Evolutionary conservation across 2,329 filamentous ascomycete species (phyloP).

Genomic region (Hypoxylon rubiginosum): DNA sequence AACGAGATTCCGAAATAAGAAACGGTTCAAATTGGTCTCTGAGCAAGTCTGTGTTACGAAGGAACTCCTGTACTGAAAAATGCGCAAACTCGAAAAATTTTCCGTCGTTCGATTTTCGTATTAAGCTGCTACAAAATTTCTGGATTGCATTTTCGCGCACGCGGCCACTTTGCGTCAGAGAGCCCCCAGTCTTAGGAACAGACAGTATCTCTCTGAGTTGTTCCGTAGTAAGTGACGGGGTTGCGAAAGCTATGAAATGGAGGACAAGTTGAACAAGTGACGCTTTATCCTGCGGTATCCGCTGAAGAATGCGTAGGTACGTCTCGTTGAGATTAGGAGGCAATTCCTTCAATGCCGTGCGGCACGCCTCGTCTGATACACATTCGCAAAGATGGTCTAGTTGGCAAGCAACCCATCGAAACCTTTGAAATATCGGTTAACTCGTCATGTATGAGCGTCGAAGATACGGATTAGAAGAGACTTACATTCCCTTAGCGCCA

Average conservation of each 20-base stretch:
- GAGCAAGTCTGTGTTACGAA: conserved; percentile 18
- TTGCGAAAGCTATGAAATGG: conserved; percentile 25
- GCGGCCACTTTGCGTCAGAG: conserved; percentile 5
- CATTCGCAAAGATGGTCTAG: conserved; percentile 37
- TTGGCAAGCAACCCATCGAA: conserved; percentile 42
- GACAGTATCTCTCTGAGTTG: conserved; percentile 20
- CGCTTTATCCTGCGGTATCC: conserved; percentile 19
- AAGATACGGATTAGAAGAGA: neutral
- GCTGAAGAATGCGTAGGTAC: conserved; percentile 36
- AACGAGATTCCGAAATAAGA: conserved; percentile 19
- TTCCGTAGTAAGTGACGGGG: neutral
- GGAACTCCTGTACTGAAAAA: conserved; percentile 41
- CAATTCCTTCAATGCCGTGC: conserved; percentile 33
- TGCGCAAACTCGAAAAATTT: conserved; percentile 39
- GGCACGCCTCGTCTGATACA: conserved; percentile 30
- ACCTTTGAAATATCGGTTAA: conserved; percentile 15
- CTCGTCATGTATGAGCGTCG: too few relatives aligned
- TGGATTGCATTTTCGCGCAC: conserved; percentile 17
- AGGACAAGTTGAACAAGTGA: conserved; percentile 28
- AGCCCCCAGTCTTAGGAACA: conserved; percentile 1
- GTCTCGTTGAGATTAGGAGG: conserved; percentile 37
- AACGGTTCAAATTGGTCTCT: conserved; percentile 18
- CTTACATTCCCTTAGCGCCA: conserved; percentile 40
- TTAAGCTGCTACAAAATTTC: conserved; percentile 36
- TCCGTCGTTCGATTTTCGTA: conserved; percentile 36